A percentile compares a stretch with the other conserved stretches of the same genome.
phyloP scores from a whole-genome alignment of 2,329 filamentous ascomycete genomes.

The Cordyceps cateniannulata region DNA sequence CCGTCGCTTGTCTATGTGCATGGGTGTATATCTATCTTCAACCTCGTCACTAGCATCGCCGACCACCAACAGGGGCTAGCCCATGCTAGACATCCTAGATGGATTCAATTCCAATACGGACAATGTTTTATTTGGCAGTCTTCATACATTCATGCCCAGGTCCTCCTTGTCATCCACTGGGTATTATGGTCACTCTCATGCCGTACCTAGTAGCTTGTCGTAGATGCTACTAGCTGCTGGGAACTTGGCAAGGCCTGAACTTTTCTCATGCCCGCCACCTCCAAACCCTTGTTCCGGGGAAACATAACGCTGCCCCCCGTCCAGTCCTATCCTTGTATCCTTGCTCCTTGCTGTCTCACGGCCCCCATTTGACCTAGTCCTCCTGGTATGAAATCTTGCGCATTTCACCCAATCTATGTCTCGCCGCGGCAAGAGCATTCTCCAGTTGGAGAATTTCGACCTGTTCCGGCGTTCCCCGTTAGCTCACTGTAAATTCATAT shows the following conservation, averaged over 20 bases:
- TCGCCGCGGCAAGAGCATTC: conserved; percentile 72
- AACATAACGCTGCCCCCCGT: not conserved
- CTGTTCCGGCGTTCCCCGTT: conserved; percentile 36
- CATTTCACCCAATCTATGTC: conserved; percentile 90
- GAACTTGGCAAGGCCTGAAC: too few relatives aligned
- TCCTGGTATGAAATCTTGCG: conserved; percentile 93
- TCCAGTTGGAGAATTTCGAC: conserved; percentile 96
- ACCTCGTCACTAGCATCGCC: not conserved
- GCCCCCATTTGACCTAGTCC: conserved; percentile 38
- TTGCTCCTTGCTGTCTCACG: not conserved
- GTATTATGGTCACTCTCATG: not conserved
- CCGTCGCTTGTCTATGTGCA: not conserved
- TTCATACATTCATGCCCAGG: not conserved
- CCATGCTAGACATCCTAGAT: not conserved
- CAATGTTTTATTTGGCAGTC: not conserved
- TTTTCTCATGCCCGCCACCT: not conserved
- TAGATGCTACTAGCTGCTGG: too few relatives aligned
- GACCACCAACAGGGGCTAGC: not conserved
- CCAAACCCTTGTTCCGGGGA: not conserved
- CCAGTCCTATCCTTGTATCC: not conserved
- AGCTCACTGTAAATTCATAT: not conserved
- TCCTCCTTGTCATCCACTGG: not conserved
- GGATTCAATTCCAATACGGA: not conserved
- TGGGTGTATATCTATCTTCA: not conserved
- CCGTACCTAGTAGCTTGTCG: too few relatives aligned